A percentile compares a stretch with the other conserved stretches of the same genome.
These are phyloP conservation scores for Fomitopsis palustris DNA, from an alignment of 1,284 basidiomycete genomes.

Conservation along the genomic window DNA sequence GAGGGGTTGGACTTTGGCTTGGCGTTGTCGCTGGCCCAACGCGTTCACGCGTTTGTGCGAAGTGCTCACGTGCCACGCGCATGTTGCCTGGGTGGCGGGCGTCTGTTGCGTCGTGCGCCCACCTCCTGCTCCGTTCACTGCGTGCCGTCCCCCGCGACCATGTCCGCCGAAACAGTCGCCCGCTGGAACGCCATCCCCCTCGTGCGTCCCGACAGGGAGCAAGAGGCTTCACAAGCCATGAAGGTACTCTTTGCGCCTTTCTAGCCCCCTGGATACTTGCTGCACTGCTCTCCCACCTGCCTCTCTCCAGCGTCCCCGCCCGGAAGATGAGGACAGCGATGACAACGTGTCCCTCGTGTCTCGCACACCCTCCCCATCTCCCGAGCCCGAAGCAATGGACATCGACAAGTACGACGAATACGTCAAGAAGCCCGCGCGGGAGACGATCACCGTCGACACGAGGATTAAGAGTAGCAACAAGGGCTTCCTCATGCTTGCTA, in stretches of 20 bases:
- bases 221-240: constrained; percentile 19
- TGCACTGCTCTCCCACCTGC: constrained; percentile 32
- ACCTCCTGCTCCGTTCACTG: neutral
- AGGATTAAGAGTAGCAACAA: constrained; percentile 73
- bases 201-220: constrained; percentile 31
- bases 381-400: constrained; percentile 47
- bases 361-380: constrained; percentile 56
- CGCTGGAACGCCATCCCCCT: constrained; percentile 71
- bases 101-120: neutral
- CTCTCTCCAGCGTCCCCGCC: constrained; percentile 52
- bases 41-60: neutral
- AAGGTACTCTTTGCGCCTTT: constrained; percentile 69
- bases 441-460: constrained; percentile 75
- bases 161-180: constrained; percentile 63
- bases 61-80: neutral
- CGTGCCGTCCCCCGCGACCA: constrained; percentile 20
- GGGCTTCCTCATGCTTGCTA: constrained; percentile 75
- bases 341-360: constrained; percentile 71
- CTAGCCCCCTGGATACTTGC: constrained; percentile 33
- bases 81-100: neutral
- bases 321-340: constrained; percentile 36
- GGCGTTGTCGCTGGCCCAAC: neutral
- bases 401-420: constrained; percentile 71
- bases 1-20: neutral
- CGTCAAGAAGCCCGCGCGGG: constrained; percentile 41